Conservation (phyloP, 495 filamentous ascomycete species). For the Immersiella caudata region DNA sequence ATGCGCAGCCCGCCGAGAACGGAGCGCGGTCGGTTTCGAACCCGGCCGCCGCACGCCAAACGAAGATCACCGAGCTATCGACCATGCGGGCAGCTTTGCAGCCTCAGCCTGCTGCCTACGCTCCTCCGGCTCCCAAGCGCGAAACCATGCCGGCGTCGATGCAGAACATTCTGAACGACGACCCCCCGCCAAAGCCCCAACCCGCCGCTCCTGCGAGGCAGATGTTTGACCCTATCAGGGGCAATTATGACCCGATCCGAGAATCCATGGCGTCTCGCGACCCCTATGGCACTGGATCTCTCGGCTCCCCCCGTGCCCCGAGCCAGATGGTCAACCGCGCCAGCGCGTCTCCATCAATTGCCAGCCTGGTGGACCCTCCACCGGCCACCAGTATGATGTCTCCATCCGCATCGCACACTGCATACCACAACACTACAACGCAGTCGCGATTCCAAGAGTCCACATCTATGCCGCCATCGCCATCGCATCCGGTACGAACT, state of each 20-base stretch:
- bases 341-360: slow-evolving; percentile 86
- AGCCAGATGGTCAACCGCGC: slow-evolving; percentile 61
- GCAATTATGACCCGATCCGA: slow-evolving; percentile 61
- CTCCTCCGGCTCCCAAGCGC: slow-evolving; percentile 42
- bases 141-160: slow-evolving; percentile 48
- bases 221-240: slow-evolving; percentile 85
- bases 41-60: slow-evolving; percentile 33
- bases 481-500: slow-evolving; percentile 32
- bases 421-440: slow-evolving; percentile 39
- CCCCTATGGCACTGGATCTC: slow-evolving; percentile 55
- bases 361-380: slow-evolving; percentile 83
- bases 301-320: slow-evolving; percentile 58
- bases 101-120: slow-evolving; percentile 28
- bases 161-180: slow-evolving; percentile 54
- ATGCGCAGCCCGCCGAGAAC: slow-evolving; percentile 28
- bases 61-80: slow-evolving; percentile 45
- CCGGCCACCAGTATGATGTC: slow-evolving; percentile 47
- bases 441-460: slow-evolving; percentile 37
- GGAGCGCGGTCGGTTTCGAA: slow-evolving; percentile 27
- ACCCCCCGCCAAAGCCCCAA: slow-evolving; percentile 44
- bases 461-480: slow-evolving; percentile 33
- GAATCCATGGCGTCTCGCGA: slow-evolving; percentile 52
- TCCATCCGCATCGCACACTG: slow-evolving; percentile 47
- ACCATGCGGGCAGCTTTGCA: slow-evolving; percentile 39
- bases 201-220: slow-evolving; percentile 65